Evolutionary conservation across 805 yeast genomes (phyloP).

Genomic region (Starmera dryadoides): DNA sequence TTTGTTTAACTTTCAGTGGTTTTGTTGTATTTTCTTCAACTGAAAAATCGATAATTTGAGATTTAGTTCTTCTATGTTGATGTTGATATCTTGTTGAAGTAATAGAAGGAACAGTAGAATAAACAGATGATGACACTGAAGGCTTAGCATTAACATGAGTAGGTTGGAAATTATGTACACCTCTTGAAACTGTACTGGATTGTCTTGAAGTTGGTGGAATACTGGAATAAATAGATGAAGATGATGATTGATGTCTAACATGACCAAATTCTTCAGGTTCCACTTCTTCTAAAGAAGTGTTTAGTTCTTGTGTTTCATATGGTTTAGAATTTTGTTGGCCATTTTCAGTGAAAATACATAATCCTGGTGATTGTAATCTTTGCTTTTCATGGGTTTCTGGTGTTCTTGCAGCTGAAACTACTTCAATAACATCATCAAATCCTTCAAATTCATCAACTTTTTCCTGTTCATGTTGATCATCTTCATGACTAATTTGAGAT

Average conservation of each 20-base stretch:
- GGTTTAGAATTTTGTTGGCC: too few species aligned
- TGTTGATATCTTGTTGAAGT: not conserved
- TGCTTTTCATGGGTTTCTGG: slow-evolving; percentile 1
- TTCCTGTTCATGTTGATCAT: too few species aligned
- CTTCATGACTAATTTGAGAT: not conserved
- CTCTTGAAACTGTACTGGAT: not conserved
- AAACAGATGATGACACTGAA: not conserved
- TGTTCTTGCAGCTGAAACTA: too few species aligned
- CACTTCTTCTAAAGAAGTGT: not conserved
- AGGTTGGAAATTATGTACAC: too few species aligned
- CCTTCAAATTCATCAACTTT: too few species aligned
- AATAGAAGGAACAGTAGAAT: not conserved
- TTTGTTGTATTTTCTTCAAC: not conserved
- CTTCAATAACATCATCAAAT: too few species aligned
- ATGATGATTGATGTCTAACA: not conserved
- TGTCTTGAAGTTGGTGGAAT: not conserved
- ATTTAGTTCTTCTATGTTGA: slow-evolving; percentile 1
- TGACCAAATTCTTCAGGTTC: not conserved
- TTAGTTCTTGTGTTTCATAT: not conserved
- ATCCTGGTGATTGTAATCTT: slow-evolving; percentile 2
- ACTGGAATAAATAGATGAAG: not conserved
- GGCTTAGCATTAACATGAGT: not conserved
- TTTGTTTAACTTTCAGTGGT: too few species aligned
- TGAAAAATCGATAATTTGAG: slow-evolving; percentile 1
- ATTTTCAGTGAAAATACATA: slow-evolving; percentile 2